These are phyloP conservation scores for Chrysosporium queenslandicum DNA, from an alignment of 2,329 filamentous ascomycete genomes.

Conservation along the genomic window DNA sequence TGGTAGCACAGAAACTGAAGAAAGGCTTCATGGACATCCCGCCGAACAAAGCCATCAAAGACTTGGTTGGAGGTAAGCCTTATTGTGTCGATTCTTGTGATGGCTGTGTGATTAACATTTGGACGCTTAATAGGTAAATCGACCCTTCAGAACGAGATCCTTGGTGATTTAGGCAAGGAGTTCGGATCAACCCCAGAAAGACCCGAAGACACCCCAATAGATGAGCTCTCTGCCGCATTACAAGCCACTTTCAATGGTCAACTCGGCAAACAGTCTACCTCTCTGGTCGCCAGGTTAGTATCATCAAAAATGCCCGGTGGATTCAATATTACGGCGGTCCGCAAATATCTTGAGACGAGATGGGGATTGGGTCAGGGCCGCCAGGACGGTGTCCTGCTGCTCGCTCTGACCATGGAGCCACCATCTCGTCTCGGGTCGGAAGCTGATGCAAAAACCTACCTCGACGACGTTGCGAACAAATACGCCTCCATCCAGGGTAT, in stretches of 20 bases:
- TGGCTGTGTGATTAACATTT: conserved; percentile 11
- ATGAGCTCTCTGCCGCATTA: conserved; percentile 90
- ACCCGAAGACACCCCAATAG: conserved; percentile 91
- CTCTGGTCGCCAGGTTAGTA: conserved; percentile 84
- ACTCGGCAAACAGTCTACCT: conserved; percentile 90
- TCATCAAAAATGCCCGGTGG: conserved; percentile 99
- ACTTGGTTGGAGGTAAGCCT: conserved; percentile 80
- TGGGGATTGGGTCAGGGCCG: conserved; percentile 81
- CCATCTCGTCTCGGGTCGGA: conserved; percentile 79
- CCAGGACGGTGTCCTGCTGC: conserved; percentile 79
- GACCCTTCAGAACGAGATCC: conserved; percentile 95
- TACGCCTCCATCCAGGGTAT: conserved; percentile 78
- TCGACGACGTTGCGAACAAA: conserved; percentile 80
- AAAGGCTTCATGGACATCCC: conserved; percentile 83
- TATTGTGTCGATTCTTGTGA: neutral
- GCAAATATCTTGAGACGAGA: conserved; percentile 88
- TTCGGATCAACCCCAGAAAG: conserved; percentile 97
- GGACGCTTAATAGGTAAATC: conserved; percentile 64
- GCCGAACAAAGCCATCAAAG: conserved; percentile 93
- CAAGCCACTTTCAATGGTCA: conserved; percentile 98
- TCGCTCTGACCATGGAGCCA: conserved; percentile 90
- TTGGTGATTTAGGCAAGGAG: conserved; percentile 95
- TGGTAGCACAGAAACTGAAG: conserved; percentile 97
- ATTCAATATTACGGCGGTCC: conserved; percentile 93
- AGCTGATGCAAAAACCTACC: conserved; percentile 79